A percentile compares a stretch with the other conserved stretches of the same genome.
phyloP scores from a whole-genome alignment of 2,329 filamentous ascomycete species.

The Didymella exigua region DNA sequence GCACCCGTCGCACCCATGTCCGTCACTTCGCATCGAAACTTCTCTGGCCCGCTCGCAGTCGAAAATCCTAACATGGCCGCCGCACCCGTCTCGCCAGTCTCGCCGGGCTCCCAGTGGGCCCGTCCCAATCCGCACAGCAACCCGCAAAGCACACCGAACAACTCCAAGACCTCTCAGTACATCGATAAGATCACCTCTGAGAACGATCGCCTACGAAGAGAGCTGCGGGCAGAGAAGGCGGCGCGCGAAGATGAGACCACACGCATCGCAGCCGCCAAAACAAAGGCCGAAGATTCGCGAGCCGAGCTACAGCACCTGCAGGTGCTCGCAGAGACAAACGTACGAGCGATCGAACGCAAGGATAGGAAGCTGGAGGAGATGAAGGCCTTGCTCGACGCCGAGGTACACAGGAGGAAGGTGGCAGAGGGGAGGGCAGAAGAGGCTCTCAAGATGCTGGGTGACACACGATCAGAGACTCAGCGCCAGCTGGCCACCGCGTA shows the following conservation, averaged over 20 bases:
- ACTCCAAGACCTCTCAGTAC: slow-evolving; percentile 47
- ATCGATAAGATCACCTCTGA: slow-evolving; percentile 83
- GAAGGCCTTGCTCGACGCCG: slow-evolving; percentile 66
- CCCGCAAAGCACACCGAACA: slow-evolving; percentile 30
- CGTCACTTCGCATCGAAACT: slow-evolving; percentile 38
- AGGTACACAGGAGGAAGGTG: slow-evolving; percentile 65
- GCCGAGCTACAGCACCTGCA: slow-evolving; percentile 72
- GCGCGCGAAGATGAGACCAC: slow-evolving; percentile 72
- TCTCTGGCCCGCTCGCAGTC: slow-evolving; percentile 40
- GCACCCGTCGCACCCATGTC: slow-evolving; percentile 32
- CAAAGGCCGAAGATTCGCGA: slow-evolving; percentile 71
- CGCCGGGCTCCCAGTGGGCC: slow-evolving; percentile 28
- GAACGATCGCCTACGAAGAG: slow-evolving; percentile 77
- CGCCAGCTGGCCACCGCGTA: slow-evolving; percentile 65
- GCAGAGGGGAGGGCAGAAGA: slow-evolving; percentile 65
- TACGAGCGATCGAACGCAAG: slow-evolving; percentile 71
- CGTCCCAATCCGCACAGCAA: slow-evolving; percentile 38
- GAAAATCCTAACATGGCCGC: slow-evolving; percentile 34
- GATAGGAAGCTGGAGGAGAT: slow-evolving; percentile 76
- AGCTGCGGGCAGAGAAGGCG: slow-evolving; percentile 55
- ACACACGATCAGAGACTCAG: slow-evolving; percentile 63
- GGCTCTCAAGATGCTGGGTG: slow-evolving; percentile 69
- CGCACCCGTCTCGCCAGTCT: slow-evolving; percentile 25
- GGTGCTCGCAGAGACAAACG: slow-evolving; percentile 73
- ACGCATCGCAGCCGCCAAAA: slow-evolving; percentile 69